Percentiles rank a stretch among this genome's conserved stretches.
Evolutionary conservation across 2,329 filamentous ascomycete genomes (phyloP).

Genomic region (Mariannaea sp.): DNA sequence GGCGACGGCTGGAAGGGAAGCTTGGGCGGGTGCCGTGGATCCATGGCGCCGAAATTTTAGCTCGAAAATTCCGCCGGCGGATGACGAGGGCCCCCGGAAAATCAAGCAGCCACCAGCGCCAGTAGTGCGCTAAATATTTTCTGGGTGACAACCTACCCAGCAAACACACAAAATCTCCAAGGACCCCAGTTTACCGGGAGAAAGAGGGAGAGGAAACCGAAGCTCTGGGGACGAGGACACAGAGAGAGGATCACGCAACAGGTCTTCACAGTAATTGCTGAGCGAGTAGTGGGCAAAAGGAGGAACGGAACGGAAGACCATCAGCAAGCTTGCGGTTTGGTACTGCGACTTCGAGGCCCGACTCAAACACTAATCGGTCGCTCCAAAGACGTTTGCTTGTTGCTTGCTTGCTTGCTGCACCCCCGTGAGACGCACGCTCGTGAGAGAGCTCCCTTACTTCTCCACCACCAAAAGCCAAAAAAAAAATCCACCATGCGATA

Average conservation of each 20-base stretch:
- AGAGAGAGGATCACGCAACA: no score
- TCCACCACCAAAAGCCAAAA: background rate
- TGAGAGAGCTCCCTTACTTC: slow-evolving; percentile 1
- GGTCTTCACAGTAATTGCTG: no score
- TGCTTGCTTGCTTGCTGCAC: background rate
- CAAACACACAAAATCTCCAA: no score
- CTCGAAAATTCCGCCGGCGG: slow-evolving; percentile 39
- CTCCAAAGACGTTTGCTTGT: no score
- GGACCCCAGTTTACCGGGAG: no score
- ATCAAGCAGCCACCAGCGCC: slow-evolving; percentile 29
- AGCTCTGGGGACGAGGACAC: no score
- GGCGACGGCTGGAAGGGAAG: slow-evolving; percentile 41
- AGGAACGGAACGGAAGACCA: no score
- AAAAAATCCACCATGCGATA: slow-evolving; percentile 11
- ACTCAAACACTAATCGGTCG: no score
- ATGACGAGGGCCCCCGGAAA: slow-evolving; percentile 37
- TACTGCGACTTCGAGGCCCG: no score
- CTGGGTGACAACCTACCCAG: background rate
- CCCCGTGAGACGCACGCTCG: background rate
- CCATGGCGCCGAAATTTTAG: slow-evolving; percentile 44
- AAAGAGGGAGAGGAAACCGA: no score
- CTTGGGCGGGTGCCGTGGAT: slow-evolving; percentile 41
- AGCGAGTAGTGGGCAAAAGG: no score
- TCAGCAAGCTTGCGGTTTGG: no score
- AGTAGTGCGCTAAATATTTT: background rate